phyloP scores from a whole-genome alignment of 2,329 filamentous ascomycete species.

The Thermochaetoides dissita region DNA sequence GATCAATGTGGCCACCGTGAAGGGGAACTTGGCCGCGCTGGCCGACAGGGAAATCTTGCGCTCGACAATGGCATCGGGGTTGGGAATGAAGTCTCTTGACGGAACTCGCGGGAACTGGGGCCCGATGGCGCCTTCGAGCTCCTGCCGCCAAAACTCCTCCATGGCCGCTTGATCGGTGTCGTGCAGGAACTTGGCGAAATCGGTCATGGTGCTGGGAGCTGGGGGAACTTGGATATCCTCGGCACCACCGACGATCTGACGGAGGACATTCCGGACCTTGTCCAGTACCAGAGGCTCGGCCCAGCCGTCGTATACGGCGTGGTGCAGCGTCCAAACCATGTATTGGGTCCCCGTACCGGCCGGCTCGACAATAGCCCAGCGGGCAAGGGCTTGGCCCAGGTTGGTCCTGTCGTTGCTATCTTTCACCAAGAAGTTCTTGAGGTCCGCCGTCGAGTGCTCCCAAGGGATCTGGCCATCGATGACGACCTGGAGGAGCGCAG shows the following conservation, averaged over 20 bases:
- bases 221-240: constrained; percentile 1
- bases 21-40: constrained; percentile 10
- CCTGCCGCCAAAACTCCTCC: constrained; percentile 31
- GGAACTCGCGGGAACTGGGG: constrained; percentile 34
- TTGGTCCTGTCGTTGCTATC: constrained; percentile 28
- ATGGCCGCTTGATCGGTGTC: constrained; percentile 22
- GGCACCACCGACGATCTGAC: background rate
- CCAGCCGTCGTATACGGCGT: constrained; percentile 45
- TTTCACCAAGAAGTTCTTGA: constrained; percentile 24
- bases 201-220: constrained; percentile 4
- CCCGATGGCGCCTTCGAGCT: constrained; percentile 29
- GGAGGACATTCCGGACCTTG: constrained; percentile 1
- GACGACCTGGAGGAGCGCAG: constrained; percentile 33
- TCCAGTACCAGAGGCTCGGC: constrained; percentile 36
- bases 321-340: constrained; percentile 37
- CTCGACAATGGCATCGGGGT: constrained; percentile 33
- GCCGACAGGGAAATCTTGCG: constrained; percentile 29
- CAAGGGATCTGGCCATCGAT: constrained; percentile 25
- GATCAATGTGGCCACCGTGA: constrained; percentile 41
- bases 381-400: constrained; percentile 6
- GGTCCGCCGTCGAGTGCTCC: constrained; percentile 18
- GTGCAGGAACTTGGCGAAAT: constrained; percentile 34
- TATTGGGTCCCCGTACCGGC: constrained; percentile 4
- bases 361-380: constrained; percentile 4
- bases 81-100: constrained; percentile 30